Percentiles rank a stretch among this genome's conserved stretches.
These are phyloP conservation scores for Lasiodiplodia sp. DNA, from an alignment of 2,329 filamentous ascomycete species.

Conservation along the genomic window DNA sequence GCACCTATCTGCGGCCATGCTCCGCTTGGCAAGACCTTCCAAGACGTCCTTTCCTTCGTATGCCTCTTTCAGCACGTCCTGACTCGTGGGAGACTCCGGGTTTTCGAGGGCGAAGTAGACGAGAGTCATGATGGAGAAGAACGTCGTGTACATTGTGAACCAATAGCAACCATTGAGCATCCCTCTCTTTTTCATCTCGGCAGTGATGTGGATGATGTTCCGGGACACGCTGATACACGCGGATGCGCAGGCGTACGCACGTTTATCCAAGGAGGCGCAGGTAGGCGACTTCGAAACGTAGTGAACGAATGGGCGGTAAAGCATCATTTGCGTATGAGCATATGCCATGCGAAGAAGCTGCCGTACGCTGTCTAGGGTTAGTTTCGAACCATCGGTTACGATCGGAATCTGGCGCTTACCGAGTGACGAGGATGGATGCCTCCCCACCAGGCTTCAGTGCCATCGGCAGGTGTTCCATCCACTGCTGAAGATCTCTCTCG, in stretches of 20 bases:
- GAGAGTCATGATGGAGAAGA: slow-evolving; percentile 80
- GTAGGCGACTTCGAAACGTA: slow-evolving; percentile 71
- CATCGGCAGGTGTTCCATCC: slow-evolving; percentile 73
- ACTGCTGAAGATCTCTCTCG: slow-evolving; percentile 67
- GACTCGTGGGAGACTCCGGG: slow-evolving; percentile 73
- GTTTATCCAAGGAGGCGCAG: slow-evolving; percentile 68
- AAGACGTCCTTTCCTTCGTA: slow-evolving; percentile 84
- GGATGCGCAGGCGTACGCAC: slow-evolving; percentile 77
- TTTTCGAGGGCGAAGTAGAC: slow-evolving; percentile 84
- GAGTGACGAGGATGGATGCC: slow-evolving; percentile 74
- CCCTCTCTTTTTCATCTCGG: slow-evolving; percentile 77
- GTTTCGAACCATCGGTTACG: background rate
- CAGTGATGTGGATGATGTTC: slow-evolving; percentile 81
- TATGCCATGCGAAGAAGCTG: slow-evolving; percentile 81
- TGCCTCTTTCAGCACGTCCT: slow-evolving; percentile 85
- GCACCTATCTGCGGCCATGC: slow-evolving; percentile 87
- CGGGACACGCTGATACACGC: slow-evolving; percentile 71
- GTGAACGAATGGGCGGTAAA: slow-evolving; percentile 84
- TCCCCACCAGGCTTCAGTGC: slow-evolving; percentile 82
- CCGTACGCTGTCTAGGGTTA: slow-evolving; percentile 59
- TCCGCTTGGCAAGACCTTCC: slow-evolving; percentile 78
- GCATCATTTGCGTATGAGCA: slow-evolving; percentile 80
- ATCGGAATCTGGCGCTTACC: slow-evolving; percentile 61
- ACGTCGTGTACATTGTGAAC: slow-evolving; percentile 86
- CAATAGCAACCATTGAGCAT: slow-evolving; percentile 83